Evolutionary conservation across 768 basidiomycete species (phyloP).

Genomic region (Mycena leptocephala): DNA sequence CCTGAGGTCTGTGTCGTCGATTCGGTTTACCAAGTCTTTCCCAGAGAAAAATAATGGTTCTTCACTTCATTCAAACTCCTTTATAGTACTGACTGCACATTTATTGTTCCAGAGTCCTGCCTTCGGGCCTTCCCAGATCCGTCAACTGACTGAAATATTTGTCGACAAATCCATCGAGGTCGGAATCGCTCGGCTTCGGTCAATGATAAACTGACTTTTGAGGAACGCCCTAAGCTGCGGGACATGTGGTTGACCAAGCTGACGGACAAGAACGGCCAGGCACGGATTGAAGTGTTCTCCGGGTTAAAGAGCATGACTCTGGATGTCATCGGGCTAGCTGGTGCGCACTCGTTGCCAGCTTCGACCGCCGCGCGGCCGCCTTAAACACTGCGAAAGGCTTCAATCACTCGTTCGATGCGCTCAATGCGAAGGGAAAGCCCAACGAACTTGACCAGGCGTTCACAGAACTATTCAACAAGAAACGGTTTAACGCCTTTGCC

Average conservation of each 20-base stretch:
- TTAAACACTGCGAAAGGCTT: not conserved
- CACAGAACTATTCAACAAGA: not conserved
- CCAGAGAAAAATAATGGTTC: slow-evolving; percentile 19
- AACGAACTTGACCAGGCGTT: slow-evolving; percentile 12
- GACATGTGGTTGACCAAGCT: slow-evolving; percentile 15
- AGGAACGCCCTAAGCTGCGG: not conserved
- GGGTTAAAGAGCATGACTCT: slow-evolving; percentile 67
- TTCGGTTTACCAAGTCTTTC: not conserved
- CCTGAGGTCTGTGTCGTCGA: too few species aligned
- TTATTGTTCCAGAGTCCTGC: slow-evolving; percentile 55
- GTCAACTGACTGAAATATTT: slow-evolving; percentile 54
- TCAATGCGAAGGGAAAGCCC: not conserved
- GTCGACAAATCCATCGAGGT: slow-evolving; percentile 54
- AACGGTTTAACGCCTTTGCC: not conserved
- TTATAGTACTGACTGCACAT: too few species aligned
- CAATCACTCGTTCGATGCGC: slow-evolving; percentile 14
- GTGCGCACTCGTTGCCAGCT: not conserved
- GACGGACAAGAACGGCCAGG: not conserved
- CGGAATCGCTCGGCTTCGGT: not conserved
- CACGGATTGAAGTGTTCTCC: slow-evolving; percentile 59
- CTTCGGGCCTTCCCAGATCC: slow-evolving; percentile 59
- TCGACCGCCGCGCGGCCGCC: not conserved
- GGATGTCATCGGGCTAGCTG: slow-evolving; percentile 48
- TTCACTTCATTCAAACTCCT: too few species aligned
- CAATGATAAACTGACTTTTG: not conserved